These are phyloP conservation scores for Tillandsia fasciculata DNA, from an alignment of 176 grass and related monocot genomes.

Conservation along the genomic window DNA sequence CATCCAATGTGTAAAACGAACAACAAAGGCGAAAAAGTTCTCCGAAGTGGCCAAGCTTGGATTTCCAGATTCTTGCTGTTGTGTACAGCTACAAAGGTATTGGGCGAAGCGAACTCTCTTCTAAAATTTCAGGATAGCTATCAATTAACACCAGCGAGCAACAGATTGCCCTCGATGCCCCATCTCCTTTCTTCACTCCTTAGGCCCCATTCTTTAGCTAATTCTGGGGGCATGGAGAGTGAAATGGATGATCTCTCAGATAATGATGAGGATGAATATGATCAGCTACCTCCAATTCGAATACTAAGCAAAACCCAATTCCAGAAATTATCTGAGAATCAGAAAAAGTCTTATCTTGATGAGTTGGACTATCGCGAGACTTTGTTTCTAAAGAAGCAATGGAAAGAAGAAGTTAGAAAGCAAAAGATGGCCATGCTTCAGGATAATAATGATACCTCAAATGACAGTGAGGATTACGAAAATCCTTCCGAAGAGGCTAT, in stretches of 20 bases:
- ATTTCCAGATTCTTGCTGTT: slow-evolving; percentile 62
- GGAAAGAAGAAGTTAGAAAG: slow-evolving; percentile 58
- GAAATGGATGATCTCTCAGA: slow-evolving; percentile 41
- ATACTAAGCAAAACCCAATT: slow-evolving; percentile 68
- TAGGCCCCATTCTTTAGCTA: slow-evolving; percentile 33
- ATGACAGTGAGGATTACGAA: slow-evolving; percentile 35
- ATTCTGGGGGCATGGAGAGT: slow-evolving; percentile 24
- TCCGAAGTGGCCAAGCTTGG: slow-evolving; percentile 57
- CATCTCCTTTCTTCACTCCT: slow-evolving; percentile 92
- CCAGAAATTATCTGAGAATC: slow-evolving; percentile 57
- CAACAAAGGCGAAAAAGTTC: slow-evolving; percentile 59
- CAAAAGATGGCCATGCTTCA: slow-evolving; percentile 45
- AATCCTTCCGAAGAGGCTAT: slow-evolving; percentile 42
- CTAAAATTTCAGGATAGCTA: slow-evolving; percentile 86
- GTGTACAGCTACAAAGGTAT: slow-evolving; percentile 69
- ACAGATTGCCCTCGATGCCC: slow-evolving; percentile 61
- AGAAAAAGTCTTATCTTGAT: slow-evolving; percentile 83
- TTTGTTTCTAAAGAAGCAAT: slow-evolving; percentile 80
- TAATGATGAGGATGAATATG: slow-evolving; percentile 81
- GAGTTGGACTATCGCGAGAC: slow-evolving; percentile 94
- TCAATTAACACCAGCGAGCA: slow-evolving; percentile 55
- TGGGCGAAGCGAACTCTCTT: slow-evolving; percentile 70
- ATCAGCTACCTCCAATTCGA: slow-evolving; percentile 79
- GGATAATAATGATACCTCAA: slow-evolving; percentile 9
- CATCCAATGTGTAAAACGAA: slow-evolving; percentile 58